A percentile compares a stretch with the other conserved stretches of the same genome.
Evolutionary conservation across 768 basidiomycete species (phyloP).

Genomic region (Russula compacta): DNA sequence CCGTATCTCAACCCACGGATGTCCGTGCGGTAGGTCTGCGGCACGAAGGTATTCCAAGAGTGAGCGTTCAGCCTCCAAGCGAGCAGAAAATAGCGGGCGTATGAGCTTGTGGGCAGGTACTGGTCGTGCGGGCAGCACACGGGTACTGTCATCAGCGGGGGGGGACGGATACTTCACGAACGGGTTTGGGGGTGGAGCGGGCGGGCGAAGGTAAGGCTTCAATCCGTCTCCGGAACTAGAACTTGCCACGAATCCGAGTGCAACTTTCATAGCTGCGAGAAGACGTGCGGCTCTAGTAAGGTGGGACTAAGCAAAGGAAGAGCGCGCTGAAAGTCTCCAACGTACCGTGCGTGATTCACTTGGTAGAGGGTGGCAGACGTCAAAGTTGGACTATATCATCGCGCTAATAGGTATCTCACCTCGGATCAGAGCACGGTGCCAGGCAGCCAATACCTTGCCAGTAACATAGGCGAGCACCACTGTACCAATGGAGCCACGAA

Average conservation of each 20-base stretch:
- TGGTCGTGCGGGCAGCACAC: not conserved
- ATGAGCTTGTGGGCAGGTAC: not conserved
- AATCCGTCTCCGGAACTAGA: constrained; percentile 23
- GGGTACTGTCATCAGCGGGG: constrained; percentile 1
- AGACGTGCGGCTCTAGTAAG: constrained; percentile 26
- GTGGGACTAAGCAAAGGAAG: not conserved
- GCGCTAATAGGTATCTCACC: constrained; percentile 22
- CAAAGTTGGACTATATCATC: not conserved
- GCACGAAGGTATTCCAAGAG: not conserved
- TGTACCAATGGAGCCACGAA: constrained; percentile 15
- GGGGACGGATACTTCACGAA: constrained; percentile 29
- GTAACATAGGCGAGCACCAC: constrained; percentile 20
- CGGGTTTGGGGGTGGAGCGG: constrained; percentile 33
- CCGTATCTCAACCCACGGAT: not conserved
- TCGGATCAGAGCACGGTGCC: constrained; percentile 38
- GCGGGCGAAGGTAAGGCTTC: constrained; percentile 32
- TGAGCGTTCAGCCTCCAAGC: not conserved
- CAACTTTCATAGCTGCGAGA: constrained; percentile 32
- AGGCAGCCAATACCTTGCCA: constrained; percentile 32
- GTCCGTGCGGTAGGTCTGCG: not conserved
- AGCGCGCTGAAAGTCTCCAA: not conserved
- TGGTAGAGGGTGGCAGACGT: constrained; percentile 5
- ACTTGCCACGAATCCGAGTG: constrained; percentile 30
- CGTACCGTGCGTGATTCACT: constrained; percentile 27
- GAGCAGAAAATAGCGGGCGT: constrained; percentile 1